These are phyloP conservation scores for Mesostigma viride DNA, from an alignment of 139 green algal species.

Conservation along the genomic window DNA sequence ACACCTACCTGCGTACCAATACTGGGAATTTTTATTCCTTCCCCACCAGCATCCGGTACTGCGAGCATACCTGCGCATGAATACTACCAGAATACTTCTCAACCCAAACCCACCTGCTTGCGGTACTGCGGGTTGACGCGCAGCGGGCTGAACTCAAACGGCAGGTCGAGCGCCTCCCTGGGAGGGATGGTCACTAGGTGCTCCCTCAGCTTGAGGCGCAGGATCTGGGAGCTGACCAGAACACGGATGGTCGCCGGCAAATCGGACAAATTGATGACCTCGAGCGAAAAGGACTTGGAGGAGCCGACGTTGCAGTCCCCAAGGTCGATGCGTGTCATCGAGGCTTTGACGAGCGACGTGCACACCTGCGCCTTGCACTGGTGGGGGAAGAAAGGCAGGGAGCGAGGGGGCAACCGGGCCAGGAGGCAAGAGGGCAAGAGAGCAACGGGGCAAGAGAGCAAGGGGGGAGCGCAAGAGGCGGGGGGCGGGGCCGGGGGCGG, in stretches of 20 bases:
- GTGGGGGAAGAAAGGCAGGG: too few species aligned
- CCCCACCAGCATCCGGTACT: too few species aligned
- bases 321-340: slow-evolving; percentile 9
- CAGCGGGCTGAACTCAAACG: slow-evolving; percentile 7
- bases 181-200: slow-evolving; percentile 14
- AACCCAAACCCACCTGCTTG: too few species aligned
- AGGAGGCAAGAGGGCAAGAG: too few species aligned
- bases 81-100: too few species aligned
- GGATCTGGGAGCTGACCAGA: slow-evolving; percentile 10
- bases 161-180: not conserved
- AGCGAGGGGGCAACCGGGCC: too few species aligned
- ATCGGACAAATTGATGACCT: slow-evolving; percentile 21
- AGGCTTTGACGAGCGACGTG: slow-evolving; percentile 11
- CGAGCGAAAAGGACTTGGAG: slow-evolving; percentile 12
- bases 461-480: too few species aligned
- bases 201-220: slow-evolving; percentile 3
- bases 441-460: too few species aligned
- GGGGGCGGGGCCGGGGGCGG: too few species aligned
- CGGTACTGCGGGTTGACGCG: slow-evolving; percentile 13
- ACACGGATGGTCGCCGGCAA: slow-evolving; percentile 8
- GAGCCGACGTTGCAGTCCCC: slow-evolving; percentile 22
- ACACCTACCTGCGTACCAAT: too few species aligned
- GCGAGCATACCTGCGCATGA: too few species aligned
- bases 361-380: slow-evolving; percentile 13
- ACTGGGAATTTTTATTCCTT: too few species aligned